Percentiles rank a stretch among this genome's conserved stretches.
These are phyloP conservation scores for Mimosa pudica DNA, from an alignment of 306 rosid genomes.

Conservation along the genomic window DNA sequence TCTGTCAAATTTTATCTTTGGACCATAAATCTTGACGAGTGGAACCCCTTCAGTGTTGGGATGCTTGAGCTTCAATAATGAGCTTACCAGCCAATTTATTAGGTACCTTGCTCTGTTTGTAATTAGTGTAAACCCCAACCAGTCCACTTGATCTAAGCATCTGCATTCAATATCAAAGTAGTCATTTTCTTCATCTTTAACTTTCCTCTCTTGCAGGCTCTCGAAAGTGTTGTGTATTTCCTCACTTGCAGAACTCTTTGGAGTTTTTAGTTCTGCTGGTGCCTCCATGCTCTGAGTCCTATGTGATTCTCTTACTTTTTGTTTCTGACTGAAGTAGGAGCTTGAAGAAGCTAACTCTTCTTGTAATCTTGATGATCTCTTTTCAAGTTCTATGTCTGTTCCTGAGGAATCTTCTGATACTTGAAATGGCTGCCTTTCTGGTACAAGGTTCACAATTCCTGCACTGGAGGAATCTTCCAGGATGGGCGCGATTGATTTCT, in stretches of 20 bases:
- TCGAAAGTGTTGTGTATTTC: constrained; percentile 41
- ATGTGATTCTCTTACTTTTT: constrained; percentile 44
- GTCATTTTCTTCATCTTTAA: constrained; percentile 38
- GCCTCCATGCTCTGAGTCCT: constrained; percentile 33
- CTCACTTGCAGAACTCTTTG: constrained; percentile 39
- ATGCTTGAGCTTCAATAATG: constrained; percentile 79
- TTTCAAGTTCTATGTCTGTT: constrained; percentile 46
- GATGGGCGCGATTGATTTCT: constrained; percentile 64
- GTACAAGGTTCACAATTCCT: constrained; percentile 82
- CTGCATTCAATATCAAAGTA: constrained; percentile 57
- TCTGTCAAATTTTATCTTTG: constrained; percentile 81
- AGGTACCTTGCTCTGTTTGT: constrained; percentile 80
- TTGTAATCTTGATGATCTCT: constrained; percentile 46
- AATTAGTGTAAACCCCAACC: constrained; percentile 58
- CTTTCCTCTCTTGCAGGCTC: constrained; percentile 27
- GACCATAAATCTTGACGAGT: constrained; percentile 81
- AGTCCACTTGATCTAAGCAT: constrained; percentile 84
- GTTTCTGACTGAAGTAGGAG: constrained; percentile 74
- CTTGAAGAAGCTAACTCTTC: constrained; percentile 50
- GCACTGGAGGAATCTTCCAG: constrained; percentile 63
- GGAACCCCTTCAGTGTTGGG: constrained; percentile 69
- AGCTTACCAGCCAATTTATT: constrained; percentile 88
- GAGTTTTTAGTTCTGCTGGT: constrained; percentile 36
- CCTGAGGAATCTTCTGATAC: constrained; percentile 58
- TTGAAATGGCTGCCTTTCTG: constrained; percentile 50